Evolutionary conservation across 805 yeast genomes (phyloP), one percentile per base, ranked within the genome.

Genomic region (Metschnikowia shivogae): DNA sequence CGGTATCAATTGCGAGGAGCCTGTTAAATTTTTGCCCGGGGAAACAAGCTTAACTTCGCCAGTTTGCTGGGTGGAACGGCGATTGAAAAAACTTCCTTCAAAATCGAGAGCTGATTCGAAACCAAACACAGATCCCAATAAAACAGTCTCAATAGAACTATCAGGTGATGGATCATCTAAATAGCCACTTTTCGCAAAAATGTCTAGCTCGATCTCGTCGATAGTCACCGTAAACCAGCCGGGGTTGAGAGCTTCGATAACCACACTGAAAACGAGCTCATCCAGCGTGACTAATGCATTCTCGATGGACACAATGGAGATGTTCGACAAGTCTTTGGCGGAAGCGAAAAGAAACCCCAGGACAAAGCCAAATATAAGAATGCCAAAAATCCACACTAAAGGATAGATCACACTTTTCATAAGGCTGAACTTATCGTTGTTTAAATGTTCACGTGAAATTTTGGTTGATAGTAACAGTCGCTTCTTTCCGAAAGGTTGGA

Each of bases 311-410:
- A 70, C 61, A 8, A 90, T 77, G 17, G 76, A 66, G 14, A 89
- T 83, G 48, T 78, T 76, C 42, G 84, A 81, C 44, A 92, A 68
- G 46, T 92, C 97, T 54, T 88, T 89, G 14, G 89, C 83, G 1
- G 96, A 82, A 0, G 97, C 97, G 34, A 90, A 67, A 2, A 89
- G 67, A 58, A 90, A 87, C 0, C 98, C 98, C 57, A 84, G 72
- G 5, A 86, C 70, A 57, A 92, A 89, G 1, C 96, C 96, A 27
- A 85, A 61, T 0, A 81, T 68, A 9, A 87, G 63, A n/a, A 88
- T 70, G 11, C 76, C 60, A 12, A 78, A 52, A 2, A 78, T 72
- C 31, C 75, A 57, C 34, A 72, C 53, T 29, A 76, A 49, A 0
- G 82, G 73, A 50, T 76, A 77, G 41, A 70, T 56, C 28, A 70